Percentiles rank a stretch among this genome's conserved stretches.
Conservation (phyloP, 1,139 yeast species). For the Yarrowia galli region DNA sequence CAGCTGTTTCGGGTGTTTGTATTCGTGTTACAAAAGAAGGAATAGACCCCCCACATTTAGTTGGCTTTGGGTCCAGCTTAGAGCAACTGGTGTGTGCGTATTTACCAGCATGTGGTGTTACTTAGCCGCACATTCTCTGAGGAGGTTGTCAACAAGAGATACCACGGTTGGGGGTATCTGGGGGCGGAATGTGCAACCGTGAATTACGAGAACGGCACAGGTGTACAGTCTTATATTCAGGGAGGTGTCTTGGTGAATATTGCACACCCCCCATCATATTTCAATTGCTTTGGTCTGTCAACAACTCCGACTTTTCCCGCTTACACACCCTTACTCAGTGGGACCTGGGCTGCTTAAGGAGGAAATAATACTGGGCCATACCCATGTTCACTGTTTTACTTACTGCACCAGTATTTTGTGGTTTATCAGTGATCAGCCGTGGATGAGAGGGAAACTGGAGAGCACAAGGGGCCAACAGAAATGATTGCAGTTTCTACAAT, state of each 20-base stretch:
- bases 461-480: neutral
- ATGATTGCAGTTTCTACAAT: neutral
- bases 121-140: constrained; percentile 21
- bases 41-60: neutral
- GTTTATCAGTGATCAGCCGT: constrained; percentile 4
- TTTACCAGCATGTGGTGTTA: neutral
- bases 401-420: neutral
- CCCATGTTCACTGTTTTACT: neutral
- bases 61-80: neutral
- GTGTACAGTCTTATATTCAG: neutral
- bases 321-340: neutral
- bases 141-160: neutral
- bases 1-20: neutral
- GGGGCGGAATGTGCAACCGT: neutral
- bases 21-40: neutral
- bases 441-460: neutral
- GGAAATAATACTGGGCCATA: neutral
- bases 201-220: neutral
- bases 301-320: neutral
- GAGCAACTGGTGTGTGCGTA: neutral
- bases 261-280: neutral
- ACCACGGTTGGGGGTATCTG: neutral
- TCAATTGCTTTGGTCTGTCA: neutral
- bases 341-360: constrained; percentile 4
- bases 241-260: neutral